phyloP scores from a whole-genome alignment of 2,329 filamentous ascomycete genomes.

The Aspergillus brunneoviolaceus region DNA sequence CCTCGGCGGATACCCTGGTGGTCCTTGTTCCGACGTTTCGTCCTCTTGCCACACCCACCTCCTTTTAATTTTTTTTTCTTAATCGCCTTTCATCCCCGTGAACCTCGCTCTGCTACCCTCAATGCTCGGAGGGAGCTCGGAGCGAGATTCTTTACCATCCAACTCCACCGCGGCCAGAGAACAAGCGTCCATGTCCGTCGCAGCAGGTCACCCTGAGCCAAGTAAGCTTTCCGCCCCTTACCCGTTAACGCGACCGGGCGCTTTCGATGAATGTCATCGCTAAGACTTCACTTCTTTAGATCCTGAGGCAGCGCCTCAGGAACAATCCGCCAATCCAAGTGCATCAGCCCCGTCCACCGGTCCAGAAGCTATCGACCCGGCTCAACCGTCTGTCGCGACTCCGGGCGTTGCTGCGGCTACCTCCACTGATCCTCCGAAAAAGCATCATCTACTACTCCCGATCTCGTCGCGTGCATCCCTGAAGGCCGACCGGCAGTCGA shows the following conservation, averaged over 20 bases:
- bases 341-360: constrained; percentile 22
- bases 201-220: constrained; percentile 25
- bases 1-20: constrained; percentile 27
- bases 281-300: constrained; percentile 21
- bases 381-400: constrained; percentile 17
- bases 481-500: constrained; percentile 36
- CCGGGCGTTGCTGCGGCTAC: constrained; percentile 18
- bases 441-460: constrained; percentile 37
- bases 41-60: constrained; percentile 10
- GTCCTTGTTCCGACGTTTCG: constrained; percentile 15
- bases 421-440: constrained; percentile 32
- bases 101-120: constrained; percentile 28
- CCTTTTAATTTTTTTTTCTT: constrained; percentile 12
- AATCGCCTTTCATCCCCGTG: constrained; percentile 7
- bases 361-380: constrained; percentile 15
- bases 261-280: constrained; percentile 8
- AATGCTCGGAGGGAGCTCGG: constrained; percentile 37
- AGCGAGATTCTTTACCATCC: constrained; percentile 31
- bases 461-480: constrained; percentile 42
- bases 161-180: constrained; percentile 30
- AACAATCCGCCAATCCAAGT: constrained; percentile 23
- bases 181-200: constrained; percentile 37
- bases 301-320: constrained; percentile 27
- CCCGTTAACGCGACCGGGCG: not conserved
- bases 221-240: constrained; percentile 25